Conservation (phyloP, 164 flowering plant genomes). For the Buxus sempervirens region DNA sequence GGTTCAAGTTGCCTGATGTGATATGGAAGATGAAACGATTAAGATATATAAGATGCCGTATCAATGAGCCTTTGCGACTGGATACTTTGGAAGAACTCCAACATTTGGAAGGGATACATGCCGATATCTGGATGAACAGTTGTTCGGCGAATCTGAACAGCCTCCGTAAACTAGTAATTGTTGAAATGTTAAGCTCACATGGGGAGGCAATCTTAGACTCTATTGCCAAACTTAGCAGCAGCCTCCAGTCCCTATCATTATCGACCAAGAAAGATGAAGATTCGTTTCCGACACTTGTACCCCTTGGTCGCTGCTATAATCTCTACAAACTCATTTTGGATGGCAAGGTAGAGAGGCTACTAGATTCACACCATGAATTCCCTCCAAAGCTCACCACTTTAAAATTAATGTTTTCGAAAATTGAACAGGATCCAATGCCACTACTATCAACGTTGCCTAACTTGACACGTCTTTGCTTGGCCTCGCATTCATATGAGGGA, state of each 20-base stretch:
- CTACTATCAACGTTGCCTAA: conserved; percentile 19
- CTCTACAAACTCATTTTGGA: conserved; percentile 10
- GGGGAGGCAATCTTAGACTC: neutral
- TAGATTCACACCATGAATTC: neutral
- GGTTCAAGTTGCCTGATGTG: neutral
- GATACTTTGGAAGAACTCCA: conserved; percentile 18
- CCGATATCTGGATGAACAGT: neutral
- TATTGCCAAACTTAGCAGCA: neutral
- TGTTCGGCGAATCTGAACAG: conserved; percentile 9
- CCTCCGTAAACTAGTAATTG: conserved; percentile 5
- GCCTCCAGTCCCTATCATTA: conserved; percentile 3
- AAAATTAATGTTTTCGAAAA: neutral
- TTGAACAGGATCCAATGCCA: conserved; percentile 20
- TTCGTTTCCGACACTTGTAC: neutral
- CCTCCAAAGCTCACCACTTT: conserved; percentile 19
- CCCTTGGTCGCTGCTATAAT: neutral
- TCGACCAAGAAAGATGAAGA: neutral
- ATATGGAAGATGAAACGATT: conserved; percentile 22
- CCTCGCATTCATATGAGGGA: conserved; percentile 1
- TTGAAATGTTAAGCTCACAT: neutral
- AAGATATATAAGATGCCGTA: conserved; percentile 10
- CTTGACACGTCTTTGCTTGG: conserved; percentile 8
- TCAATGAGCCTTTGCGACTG: neutral
- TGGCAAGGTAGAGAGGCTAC: conserved; percentile 14
- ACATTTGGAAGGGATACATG: conserved; percentile 7